Evolutionary conservation across 306 rosid genomes (phyloP), one percentile per base, ranked within the genome.

Genomic region (Malus sieversii): DNA sequence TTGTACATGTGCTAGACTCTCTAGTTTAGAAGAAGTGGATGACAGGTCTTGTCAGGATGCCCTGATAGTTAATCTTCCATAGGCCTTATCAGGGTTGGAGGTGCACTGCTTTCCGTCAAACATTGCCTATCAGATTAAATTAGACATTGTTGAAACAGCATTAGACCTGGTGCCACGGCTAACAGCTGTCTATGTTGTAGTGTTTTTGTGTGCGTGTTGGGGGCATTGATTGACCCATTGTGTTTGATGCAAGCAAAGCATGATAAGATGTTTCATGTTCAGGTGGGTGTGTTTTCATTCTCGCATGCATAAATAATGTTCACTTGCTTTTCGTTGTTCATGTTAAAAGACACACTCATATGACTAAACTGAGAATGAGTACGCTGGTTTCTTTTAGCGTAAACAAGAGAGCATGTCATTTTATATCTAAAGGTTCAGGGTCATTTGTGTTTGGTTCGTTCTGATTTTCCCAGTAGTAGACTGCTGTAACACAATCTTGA

Each of bases 1-100:
- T 64, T 64, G 68, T 27, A 74, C 77, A 62, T 61, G 46, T 69
- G 70, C 51, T 74, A 62, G 77, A 46, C 52, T 74, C 44, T 74
- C 70, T 44, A 44, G 77, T 74, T 74, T 74, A 74, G 77, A 44
- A 74, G 32, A 33, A 33, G 38, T 46, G 70, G 46, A 33, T 33
- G 38, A 6, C 38, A 33, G 38, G 38, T 33, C 38, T 33, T 33
- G 38, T 33, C 8, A 6, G 38, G 38, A 66, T 66, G 27, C 70
- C 27, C 48, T 2, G 10, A 33, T 66, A 20, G 27, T 66, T 30
- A 25, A 33, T 33, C 35, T 33, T 33, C 35, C 35, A 33, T 33
- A 33, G 35, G 35, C 35, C 35, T 33, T 33, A 63, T 29, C 22
- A 63, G 23, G 23, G 44, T 63, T 63, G 12, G 12, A 63, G n/a